Evolutionary conservation across 2,329 filamentous ascomycete genomes (phyloP).

Genomic region (Fusarium sulawesiense): DNA sequence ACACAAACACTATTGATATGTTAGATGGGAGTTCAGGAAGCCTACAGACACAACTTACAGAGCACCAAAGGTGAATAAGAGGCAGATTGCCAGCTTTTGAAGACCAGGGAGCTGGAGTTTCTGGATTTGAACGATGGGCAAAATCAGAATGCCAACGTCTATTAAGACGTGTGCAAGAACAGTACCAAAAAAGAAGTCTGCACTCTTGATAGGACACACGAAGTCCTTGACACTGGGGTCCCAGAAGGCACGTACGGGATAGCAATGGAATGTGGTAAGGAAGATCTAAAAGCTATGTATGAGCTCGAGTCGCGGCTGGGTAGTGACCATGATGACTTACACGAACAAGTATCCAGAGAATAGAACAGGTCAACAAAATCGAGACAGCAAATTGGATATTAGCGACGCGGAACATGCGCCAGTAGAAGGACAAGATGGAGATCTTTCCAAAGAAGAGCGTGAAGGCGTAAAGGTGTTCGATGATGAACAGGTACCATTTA

Average conservation of each 20-base stretch:
- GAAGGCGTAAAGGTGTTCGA: constrained; percentile 47
- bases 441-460: constrained; percentile 47
- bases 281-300: neutral
- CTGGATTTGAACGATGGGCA: constrained; percentile 46
- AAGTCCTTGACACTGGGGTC: constrained; percentile 7
- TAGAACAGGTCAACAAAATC: constrained; percentile 40
- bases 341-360: constrained; percentile 46
- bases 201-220: constrained; percentile 45
- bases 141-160: constrained; percentile 46
- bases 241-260: constrained; percentile 34
- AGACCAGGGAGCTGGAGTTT: constrained; percentile 43
- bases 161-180: constrained; percentile 45
- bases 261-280: constrained; percentile 33
- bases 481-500: constrained; percentile 38
- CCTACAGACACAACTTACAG: constrained; percentile 28
- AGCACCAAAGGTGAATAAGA: constrained; percentile 47
- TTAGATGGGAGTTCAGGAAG: neutral
- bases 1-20: constrained; percentile 25
- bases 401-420: constrained; percentile 48
- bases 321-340: constrained; percentile 10
- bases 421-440: constrained; percentile 48
- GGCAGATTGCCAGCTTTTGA: constrained; percentile 41
- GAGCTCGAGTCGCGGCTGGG: neutral
- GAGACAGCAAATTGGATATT: constrained; percentile 43
- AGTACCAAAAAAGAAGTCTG: constrained; percentile 30